Evolutionary conservation across 2,329 filamentous ascomycete species (phyloP).

Genomic region (Metarhizium rileyi): DNA sequence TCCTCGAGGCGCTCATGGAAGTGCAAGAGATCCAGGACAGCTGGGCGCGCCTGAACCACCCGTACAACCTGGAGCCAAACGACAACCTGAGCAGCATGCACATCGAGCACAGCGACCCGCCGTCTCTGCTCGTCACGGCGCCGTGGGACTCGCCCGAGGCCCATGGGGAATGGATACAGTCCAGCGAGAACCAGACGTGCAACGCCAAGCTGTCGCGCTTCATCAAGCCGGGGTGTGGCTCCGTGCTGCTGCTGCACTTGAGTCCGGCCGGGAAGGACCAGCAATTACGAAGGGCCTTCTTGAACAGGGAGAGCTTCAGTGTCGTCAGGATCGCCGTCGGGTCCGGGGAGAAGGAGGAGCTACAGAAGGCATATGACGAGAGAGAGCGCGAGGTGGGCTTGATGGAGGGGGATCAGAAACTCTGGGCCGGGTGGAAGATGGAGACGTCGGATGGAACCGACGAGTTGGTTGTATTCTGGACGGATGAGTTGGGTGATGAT

Average conservation of each 20-base stretch:
- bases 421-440: constrained; percentile 32
- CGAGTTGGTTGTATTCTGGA: constrained; percentile 32
- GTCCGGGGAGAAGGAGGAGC: constrained; percentile 19
- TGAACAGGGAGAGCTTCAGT: constrained; percentile 20
- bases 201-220: constrained; percentile 24
- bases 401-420: constrained; percentile 19
- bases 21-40: constrained; percentile 25
- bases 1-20: constrained; percentile 22
- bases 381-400: constrained; percentile 21
- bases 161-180: constrained; percentile 34
- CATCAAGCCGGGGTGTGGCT: constrained; percentile 21
- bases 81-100: constrained; percentile 26
- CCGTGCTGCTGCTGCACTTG: constrained; percentile 32
- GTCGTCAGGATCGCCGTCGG: constrained; percentile 25
- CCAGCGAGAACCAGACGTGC: constrained; percentile 27
- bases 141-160: constrained; percentile 33
- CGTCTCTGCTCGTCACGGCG: constrained; percentile 32
- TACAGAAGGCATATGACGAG: constrained; percentile 23
- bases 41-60: constrained; percentile 17
- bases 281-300: constrained; percentile 16
- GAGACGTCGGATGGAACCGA: constrained; percentile 25
- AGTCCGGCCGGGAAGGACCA: constrained; percentile 18
- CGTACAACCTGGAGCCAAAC: constrained; percentile 22
- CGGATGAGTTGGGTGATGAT: constrained; percentile 25
- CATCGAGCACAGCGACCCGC: constrained; percentile 24